Conservation (phyloP, 257 asterid genomes). For the Craterostigma plantagineum region DNA sequence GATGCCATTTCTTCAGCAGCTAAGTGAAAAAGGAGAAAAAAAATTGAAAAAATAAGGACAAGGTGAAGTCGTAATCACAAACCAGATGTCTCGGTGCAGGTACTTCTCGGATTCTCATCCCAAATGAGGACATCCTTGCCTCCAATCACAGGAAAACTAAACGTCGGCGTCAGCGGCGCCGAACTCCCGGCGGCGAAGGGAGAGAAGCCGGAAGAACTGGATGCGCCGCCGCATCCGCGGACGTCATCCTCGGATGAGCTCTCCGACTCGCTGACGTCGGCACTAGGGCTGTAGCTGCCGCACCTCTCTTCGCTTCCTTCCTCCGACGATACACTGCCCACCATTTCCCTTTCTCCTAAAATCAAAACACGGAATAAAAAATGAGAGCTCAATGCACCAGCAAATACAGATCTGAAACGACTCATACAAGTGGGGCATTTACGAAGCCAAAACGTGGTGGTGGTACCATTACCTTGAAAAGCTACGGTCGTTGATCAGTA, state of each 20-base stretch:
- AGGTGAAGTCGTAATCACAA: constrained; percentile 1
- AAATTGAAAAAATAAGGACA: not conserved
- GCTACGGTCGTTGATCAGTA: not conserved
- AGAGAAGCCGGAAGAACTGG: constrained; percentile 50
- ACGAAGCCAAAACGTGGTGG: not conserved
- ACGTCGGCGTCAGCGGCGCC: constrained; percentile 29
- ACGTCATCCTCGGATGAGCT: constrained; percentile 35
- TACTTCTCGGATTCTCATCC: constrained; percentile 34
- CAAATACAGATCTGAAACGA: too few relatives aligned
- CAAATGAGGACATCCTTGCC: constrained; percentile 59
- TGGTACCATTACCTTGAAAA: not conserved
- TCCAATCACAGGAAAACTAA: constrained; percentile 50
- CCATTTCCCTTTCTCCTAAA: not conserved
- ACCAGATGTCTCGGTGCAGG: constrained; percentile 54
- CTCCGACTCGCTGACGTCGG: constrained; percentile 91
- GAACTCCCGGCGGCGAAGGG: constrained; percentile 34
- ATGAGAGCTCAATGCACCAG: too few relatives aligned
- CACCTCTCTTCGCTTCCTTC: constrained; percentile 71
- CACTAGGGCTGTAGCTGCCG: constrained; percentile 83
- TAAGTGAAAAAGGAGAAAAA: not conserved
- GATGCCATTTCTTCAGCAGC: not conserved
- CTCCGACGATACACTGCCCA: constrained; percentile 78
- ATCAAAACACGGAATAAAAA: too few relatives aligned
- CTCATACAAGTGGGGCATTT: not conserved
- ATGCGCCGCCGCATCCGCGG: constrained; percentile 30